Evolutionary conservation across 2,329 filamentous ascomycete genomes (phyloP), one percentile per base, ranked within the genome.

Genomic region (Sarocladiaceae sp.): DNA sequence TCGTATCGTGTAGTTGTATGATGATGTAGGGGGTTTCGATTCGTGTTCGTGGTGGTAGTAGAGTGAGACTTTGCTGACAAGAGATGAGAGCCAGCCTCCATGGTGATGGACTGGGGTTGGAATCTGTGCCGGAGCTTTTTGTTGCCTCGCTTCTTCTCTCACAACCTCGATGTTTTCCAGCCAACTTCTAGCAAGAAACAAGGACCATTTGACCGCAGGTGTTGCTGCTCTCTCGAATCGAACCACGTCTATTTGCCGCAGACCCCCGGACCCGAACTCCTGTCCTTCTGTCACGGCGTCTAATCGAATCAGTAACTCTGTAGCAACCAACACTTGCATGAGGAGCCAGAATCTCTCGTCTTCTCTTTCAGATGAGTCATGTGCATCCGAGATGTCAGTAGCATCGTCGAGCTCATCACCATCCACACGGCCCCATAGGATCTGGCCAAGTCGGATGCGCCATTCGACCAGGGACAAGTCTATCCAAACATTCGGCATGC

Each of bases 381-480:
- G 66, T 16, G 67, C 68, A 47, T 77, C 72, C 40, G 69, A 67
- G 37, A 74, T 69, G 10, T 69, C 67, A n/a, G 71, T 67, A 18
- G 70, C 69, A 47, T 78, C 76, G 33, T 71, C 69, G n/a, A 73
- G 51, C 37, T 72, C 67, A 50, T 77, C 74, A 33, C 74, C 73
- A 20, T 69, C 57, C 5, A 67, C 63, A 13, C 68, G 64, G 13
- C 74, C 80, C 83, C 83, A 88, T 2, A 88, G 62, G 33, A 88
- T 72, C 60, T 87, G 83, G 6, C 84, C 84, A 1, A 88, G 67
- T 11, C 82, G 72, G 47, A 88, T 83, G 29, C 84, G 74, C 83
- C 83, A 88, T 57, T 88, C 83, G 6, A 88, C 80, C 24, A 81
- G 72, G 16, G 82, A 83, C 51, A 88, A 84, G 60, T 88, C 83